phyloP scores from a whole-genome alignment of 495 filamentous ascomycete species.

The Pseudomonodictys pantanalensis region DNA sequence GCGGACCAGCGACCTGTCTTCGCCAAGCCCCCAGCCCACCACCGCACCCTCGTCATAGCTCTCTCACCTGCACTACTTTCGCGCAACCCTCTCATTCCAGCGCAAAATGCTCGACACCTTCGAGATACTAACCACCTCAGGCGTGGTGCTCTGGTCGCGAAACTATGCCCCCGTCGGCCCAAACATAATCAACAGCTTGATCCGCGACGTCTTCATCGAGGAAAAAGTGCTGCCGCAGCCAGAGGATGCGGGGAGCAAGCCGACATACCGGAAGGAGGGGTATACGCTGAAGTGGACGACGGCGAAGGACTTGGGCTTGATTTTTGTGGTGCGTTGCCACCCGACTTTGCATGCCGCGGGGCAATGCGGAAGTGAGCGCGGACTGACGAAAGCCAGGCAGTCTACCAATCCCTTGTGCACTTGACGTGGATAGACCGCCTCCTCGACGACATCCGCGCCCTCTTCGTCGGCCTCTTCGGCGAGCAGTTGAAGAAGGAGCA shows the following conservation, averaged over 20 bases:
- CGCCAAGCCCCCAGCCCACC: not conserved
- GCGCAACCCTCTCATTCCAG: not conserved
- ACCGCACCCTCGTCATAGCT: not conserved
- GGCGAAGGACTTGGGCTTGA: constrained; percentile 85
- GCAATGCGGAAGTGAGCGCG: not conserved
- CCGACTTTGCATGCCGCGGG: not conserved
- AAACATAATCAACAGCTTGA: constrained; percentile 87
- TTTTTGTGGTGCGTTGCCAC: constrained; percentile 77
- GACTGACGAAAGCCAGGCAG: constrained; percentile 60
- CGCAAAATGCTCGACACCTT: constrained; percentile 83
- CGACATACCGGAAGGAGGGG: constrained; percentile 83
- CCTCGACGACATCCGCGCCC: constrained; percentile 84
- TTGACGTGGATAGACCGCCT: constrained; percentile 97
- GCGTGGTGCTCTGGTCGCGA: constrained; percentile 94
- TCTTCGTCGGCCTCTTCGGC: constrained; percentile 85
- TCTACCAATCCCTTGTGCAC: constrained; percentile 92
- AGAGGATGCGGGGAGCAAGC: constrained; percentile 57
- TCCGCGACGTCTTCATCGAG: constrained; percentile 95
- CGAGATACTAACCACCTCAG: constrained; percentile 92
- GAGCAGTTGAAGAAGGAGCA: constrained; percentile 80
- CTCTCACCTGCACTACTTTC: not conserved
- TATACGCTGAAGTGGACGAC: constrained; percentile 94
- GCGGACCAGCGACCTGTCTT: not conserved
- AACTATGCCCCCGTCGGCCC: constrained; percentile 75
- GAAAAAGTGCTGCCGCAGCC: constrained; percentile 68